A percentile compares a stretch with the other conserved stretches of the same genome.
Evolutionary conservation across 2,329 filamentous ascomycete genomes (phyloP).

Genomic region (Xylaria multiplex): DNA sequence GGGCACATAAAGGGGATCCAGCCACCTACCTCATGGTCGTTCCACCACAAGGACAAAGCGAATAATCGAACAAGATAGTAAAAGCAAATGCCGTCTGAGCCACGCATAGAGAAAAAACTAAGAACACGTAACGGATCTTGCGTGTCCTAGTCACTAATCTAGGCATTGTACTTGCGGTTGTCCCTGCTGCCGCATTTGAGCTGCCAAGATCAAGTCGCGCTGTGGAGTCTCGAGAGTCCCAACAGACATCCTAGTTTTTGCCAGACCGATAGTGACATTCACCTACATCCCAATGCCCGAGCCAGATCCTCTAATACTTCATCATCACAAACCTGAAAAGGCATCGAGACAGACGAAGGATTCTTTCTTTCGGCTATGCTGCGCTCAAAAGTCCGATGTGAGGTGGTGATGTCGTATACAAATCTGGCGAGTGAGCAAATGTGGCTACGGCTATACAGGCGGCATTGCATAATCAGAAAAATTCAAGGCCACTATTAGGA

Average conservation of each 20-base stretch:
- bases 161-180: slow-evolving; percentile 38
- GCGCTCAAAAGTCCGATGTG: slow-evolving; percentile 37
- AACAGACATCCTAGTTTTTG: slow-evolving; percentile 41
- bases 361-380: slow-evolving; percentile 28
- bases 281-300: slow-evolving; percentile 40
- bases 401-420: slow-evolving; percentile 44
- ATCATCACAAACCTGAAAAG: slow-evolving; percentile 42
- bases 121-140: slow-evolving; percentile 48
- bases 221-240: slow-evolving; percentile 36
- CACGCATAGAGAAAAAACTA: slow-evolving; percentile 64
- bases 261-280: slow-evolving; percentile 41
- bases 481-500: slow-evolving; percentile 36
- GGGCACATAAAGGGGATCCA: slow-evolving; percentile 46
- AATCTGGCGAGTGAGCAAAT: slow-evolving; percentile 47
- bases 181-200: slow-evolving; percentile 39
- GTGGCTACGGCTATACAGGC: slow-evolving; percentile 48
- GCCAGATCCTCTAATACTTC: slow-evolving; percentile 40
- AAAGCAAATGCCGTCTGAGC: slow-evolving; percentile 60
- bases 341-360: slow-evolving; percentile 39
- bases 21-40: slow-evolving; percentile 49
- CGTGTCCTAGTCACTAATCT: slow-evolving; percentile 43
- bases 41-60: slow-evolving; percentile 50
- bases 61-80: slow-evolving; percentile 53
- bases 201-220: slow-evolving; percentile 40
- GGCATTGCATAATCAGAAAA: slow-evolving; percentile 46